These are phyloP conservation scores for Heimioporus punctisporus DNA, from an alignment of 1,284 basidiomycete genomes.

Conservation along the genomic window DNA sequence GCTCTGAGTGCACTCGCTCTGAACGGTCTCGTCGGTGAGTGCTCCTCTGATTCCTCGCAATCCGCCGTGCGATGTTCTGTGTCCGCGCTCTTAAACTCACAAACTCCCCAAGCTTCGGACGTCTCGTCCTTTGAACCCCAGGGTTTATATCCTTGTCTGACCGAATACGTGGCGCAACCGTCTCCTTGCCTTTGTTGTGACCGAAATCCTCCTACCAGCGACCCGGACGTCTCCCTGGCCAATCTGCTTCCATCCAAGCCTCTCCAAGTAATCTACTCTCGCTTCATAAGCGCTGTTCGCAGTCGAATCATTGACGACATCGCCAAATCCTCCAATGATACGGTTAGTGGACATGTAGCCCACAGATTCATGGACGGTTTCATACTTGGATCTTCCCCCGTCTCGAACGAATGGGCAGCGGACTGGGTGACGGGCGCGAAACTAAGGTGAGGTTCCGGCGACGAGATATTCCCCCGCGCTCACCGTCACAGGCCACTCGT, in stretches of 20 bases:
- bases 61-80: not conserved
- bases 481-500: slow-evolving; percentile 49
- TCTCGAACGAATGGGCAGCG: slow-evolving; percentile 57
- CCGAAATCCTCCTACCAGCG: slow-evolving; percentile 19
- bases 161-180: slow-evolving; percentile 41
- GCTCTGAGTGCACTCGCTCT: slow-evolving; percentile 38
- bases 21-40: slow-evolving; percentile 55
- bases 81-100: slow-evolving; percentile 7
- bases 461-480: not conserved
- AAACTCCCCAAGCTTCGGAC: slow-evolving; percentile 34
- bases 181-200: slow-evolving; percentile 46
- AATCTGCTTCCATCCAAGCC: slow-evolving; percentile 45
- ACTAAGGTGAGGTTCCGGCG: slow-evolving; percentile 39
- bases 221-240: slow-evolving; percentile 22
- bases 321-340: slow-evolving; percentile 38
- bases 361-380: slow-evolving; percentile 60
- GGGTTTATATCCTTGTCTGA: slow-evolving; percentile 55
- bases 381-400: slow-evolving; percentile 47
- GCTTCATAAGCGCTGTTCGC: slow-evolving; percentile 49
- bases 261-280: slow-evolving; percentile 45
- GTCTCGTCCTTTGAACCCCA: slow-evolving; percentile 45
- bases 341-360: slow-evolving; percentile 27
- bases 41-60: not conserved
- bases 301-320: slow-evolving; percentile 58
- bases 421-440: slow-evolving; percentile 60